Evolutionary conservation across 176 grass and related monocot species (phyloP).

Genomic region (Miscanthus lutarioriparius): DNA sequence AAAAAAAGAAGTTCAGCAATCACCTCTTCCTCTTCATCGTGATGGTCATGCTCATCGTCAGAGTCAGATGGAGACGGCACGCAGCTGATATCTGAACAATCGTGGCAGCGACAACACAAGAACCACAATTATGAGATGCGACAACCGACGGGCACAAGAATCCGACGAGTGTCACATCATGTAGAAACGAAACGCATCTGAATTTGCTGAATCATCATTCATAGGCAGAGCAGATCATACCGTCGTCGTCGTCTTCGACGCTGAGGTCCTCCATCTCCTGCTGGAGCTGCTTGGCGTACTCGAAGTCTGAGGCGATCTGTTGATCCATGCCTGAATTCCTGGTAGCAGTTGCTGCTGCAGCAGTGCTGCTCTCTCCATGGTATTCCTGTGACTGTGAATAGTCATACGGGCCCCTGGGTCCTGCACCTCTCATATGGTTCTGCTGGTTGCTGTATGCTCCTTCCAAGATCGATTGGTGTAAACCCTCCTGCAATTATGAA

Average conservation of each 20-base stretch:
- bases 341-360: slow-evolving; percentile 14
- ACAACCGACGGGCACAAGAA: neutral
- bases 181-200: neutral
- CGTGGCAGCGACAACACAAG: neutral
- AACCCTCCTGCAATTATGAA: slow-evolving; percentile 32
- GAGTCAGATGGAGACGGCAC: slow-evolving; percentile 58
- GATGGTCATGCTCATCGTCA: slow-evolving; percentile 23
- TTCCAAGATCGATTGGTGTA: slow-evolving; percentile 44
- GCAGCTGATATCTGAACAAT: slow-evolving; percentile 50
- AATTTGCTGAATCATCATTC: neutral
- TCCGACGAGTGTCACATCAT: slow-evolving; percentile 7
- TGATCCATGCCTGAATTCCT: slow-evolving; percentile 27
- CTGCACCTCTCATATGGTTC: slow-evolving; percentile 29
- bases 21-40: slow-evolving; percentile 52
- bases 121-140: slow-evolving; percentile 5
- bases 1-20: neutral
- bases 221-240: neutral
- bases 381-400: slow-evolving; percentile 32
- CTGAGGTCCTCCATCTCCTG: slow-evolving; percentile 53
- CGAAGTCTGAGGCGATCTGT: slow-evolving; percentile 52
- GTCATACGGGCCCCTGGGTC: neutral
- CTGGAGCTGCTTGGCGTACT: slow-evolving; percentile 55
- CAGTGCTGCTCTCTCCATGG: slow-evolving; percentile 40
- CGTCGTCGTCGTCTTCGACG: slow-evolving; percentile 37
- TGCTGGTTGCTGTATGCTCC: neutral